Evolutionary conservation across 2,329 filamentous ascomycete species (phyloP).

Genomic region (Knoxdaviesia capensis): DNA sequence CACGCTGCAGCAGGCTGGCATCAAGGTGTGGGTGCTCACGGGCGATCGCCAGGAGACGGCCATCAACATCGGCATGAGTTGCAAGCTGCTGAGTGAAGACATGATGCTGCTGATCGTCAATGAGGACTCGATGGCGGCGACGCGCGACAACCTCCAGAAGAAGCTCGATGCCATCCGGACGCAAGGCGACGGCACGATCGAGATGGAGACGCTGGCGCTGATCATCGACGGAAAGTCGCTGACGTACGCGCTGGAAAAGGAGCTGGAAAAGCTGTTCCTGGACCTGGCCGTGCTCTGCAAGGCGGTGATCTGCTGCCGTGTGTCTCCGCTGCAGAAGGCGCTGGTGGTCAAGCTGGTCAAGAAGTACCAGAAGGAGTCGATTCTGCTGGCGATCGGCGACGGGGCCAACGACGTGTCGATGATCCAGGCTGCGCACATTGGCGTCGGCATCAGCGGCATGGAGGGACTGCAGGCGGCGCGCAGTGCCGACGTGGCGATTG

Average conservation of each 20-base stretch:
- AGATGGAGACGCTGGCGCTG: slow-evolving; percentile 72
- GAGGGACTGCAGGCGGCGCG: slow-evolving; percentile 93
- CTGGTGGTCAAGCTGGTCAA: slow-evolving; percentile 97
- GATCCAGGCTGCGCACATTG: slow-evolving; percentile 97
- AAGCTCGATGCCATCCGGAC: slow-evolving; percentile 80
- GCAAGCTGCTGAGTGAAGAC: slow-evolving; percentile 93
- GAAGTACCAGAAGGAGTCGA: slow-evolving; percentile 68
- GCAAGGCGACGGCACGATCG: slow-evolving; percentile 56
- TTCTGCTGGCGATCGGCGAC: slow-evolving; percentile 88
- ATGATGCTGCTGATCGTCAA: slow-evolving; percentile 97
- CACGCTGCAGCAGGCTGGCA: slow-evolving; percentile 85
- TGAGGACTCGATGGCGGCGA: slow-evolving; percentile 61
- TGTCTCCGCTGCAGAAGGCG: slow-evolving; percentile 91
- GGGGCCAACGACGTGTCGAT: slow-evolving; percentile 99
- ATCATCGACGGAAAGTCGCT: slow-evolving; percentile 94
- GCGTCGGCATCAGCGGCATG: slow-evolving; percentile 89
- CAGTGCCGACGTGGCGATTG: slow-evolving; percentile 89
- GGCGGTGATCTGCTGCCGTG: slow-evolving; percentile 95
- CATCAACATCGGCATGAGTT: slow-evolving; percentile 99
- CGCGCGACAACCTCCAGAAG: slow-evolving; percentile 76
- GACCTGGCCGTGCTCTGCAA: slow-evolving; percentile 93
- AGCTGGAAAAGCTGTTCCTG: slow-evolving; percentile 81
- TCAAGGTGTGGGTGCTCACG: slow-evolving; percentile 97
- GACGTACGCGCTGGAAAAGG: slow-evolving; percentile 80
- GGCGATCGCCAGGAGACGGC: slow-evolving; percentile 96